Base-by-base conservation (phyloP, 495 filamentous ascomycete species). In the Tirmania nivea region DNA sequence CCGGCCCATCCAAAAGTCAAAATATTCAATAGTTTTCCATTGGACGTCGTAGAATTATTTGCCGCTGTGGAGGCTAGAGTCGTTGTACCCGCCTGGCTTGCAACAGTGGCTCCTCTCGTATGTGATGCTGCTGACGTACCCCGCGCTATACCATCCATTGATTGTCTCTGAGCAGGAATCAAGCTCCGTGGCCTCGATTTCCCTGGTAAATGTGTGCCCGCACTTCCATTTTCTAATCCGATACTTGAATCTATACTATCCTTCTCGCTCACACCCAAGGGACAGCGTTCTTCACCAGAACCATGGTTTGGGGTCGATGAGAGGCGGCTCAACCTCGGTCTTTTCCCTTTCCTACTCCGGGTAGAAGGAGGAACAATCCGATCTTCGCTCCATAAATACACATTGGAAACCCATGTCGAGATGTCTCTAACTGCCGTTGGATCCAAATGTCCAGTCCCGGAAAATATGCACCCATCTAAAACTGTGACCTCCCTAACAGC, bases 1-100 rank as follows among this genome's bases (percentile, higher is more conserved):
- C 61, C 55, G 34, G 52, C 57, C 62, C 61, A 64, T 17, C 62
- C 61, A 54, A 64, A 64, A 5, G 62, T 64, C 10, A 64, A 54
- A 6, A 64, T 31, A 25, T 61, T 64, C 48, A 64, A 49, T 20
- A 64, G 57, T 56, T 57, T 64, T 14, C 58, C 59, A 54, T 62
- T 62, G 16, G 60, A 54, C 16, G 19, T 62, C 35, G 51, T 21
- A 14, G 57, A 55, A 34, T 49, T 34, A 10, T 52, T 55, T 49
- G 52, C 35, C 34, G 48, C 42, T 10, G 54, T 20, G 11, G 50
- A 34, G 10, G 53, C 16, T 50, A 42, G 54, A 12, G 51, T 45
- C 12, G 39, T 6, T 14, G 39, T 45, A 45, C 0, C 25, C 7
- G 25, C 25, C 25, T 31, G 25, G 25, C 7, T 31, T 31, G 25